These are phyloP conservation scores for Cryptococcus wingfieldii DNA, from an alignment of 1,284 basidiomycete species.

Conservation along the genomic window DNA sequence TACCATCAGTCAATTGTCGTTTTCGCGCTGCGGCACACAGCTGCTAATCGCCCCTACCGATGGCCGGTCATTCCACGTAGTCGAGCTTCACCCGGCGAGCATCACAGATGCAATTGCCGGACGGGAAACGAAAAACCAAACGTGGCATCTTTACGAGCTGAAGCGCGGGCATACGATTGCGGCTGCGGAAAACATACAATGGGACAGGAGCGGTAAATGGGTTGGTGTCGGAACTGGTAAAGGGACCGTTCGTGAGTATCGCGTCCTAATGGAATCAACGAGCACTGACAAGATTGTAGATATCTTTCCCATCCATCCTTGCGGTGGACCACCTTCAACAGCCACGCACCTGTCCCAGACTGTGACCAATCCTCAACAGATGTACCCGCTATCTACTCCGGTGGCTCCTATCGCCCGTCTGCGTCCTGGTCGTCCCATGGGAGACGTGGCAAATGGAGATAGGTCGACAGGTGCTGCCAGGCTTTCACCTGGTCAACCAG, in stretches of 20 bases:
- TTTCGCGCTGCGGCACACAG: conserved; percentile 60
- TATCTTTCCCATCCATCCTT: conserved; percentile 70
- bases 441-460: background rate
- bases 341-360: conserved; percentile 60
- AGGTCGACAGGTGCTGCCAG: background rate
- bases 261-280: conserved; percentile 34
- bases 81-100: conserved; percentile 49
- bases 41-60: conserved; percentile 59
- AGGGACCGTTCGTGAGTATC: conserved; percentile 51
- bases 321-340: conserved; percentile 64
- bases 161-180: conserved; percentile 67
- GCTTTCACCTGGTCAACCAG: background rate
- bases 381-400: conserved; percentile 57
- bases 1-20: conserved; percentile 55
- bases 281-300: conserved; percentile 50
- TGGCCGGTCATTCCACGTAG: conserved; percentile 60
- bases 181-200: conserved; percentile 54
- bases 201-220: conserved; percentile 65
- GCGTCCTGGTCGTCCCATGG: conserved; percentile 21
- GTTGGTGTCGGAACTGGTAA: conserved; percentile 59
- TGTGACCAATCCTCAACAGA: conserved; percentile 56
- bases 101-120: background rate
- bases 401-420: conserved; percentile 60
- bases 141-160: conserved; percentile 65
- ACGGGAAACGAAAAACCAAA: conserved; percentile 41